phyloP scores from a whole-genome alignment of 2,329 filamentous ascomycete genomes.

The Pseudogymnoascus sp. region DNA sequence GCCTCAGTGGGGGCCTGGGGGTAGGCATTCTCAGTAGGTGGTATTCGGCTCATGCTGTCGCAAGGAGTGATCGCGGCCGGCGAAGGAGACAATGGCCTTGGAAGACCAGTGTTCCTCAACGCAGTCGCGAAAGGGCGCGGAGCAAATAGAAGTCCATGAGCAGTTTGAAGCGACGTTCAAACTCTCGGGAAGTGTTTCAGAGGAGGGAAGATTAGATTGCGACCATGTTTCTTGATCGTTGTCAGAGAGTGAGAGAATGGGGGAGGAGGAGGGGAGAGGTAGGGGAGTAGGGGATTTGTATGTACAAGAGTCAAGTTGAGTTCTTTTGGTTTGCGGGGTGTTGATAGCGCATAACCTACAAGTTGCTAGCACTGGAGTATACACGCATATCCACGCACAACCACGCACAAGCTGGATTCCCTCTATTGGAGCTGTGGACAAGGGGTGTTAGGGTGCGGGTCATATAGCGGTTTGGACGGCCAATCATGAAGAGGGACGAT shows the following conservation, averaged over 20 bases:
- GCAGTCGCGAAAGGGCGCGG: conserved; percentile 48
- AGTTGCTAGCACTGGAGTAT: not conserved
- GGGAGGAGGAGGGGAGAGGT: not conserved
- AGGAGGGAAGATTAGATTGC: not conserved
- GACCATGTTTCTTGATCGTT: not conserved
- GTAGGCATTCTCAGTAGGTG: conserved; percentile 19
- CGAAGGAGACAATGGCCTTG: conserved; percentile 37
- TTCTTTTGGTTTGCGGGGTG: not conserved
- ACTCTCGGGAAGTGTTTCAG: not conserved
- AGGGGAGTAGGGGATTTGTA: not conserved
- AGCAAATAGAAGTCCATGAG: conserved; percentile 46
- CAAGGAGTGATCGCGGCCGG: conserved; percentile 29
- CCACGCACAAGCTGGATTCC: not conserved
- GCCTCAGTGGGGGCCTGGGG: conserved; percentile 19
- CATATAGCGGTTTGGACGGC: not conserved
- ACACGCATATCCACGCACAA: too few relatives aligned
- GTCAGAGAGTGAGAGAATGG: not conserved
- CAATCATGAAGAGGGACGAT: not conserved
- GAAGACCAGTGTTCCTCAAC: conserved; percentile 50
- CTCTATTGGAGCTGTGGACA: not conserved
- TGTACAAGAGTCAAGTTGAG: not conserved
- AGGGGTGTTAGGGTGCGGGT: not conserved
- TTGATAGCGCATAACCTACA: not conserved
- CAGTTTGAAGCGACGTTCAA: not conserved
- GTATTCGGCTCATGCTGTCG: conserved; percentile 33